These are phyloP conservation scores for Paraphoma chrysanthemicola DNA, from an alignment of 2,329 filamentous ascomycete species.

Conservation along the genomic window DNA sequence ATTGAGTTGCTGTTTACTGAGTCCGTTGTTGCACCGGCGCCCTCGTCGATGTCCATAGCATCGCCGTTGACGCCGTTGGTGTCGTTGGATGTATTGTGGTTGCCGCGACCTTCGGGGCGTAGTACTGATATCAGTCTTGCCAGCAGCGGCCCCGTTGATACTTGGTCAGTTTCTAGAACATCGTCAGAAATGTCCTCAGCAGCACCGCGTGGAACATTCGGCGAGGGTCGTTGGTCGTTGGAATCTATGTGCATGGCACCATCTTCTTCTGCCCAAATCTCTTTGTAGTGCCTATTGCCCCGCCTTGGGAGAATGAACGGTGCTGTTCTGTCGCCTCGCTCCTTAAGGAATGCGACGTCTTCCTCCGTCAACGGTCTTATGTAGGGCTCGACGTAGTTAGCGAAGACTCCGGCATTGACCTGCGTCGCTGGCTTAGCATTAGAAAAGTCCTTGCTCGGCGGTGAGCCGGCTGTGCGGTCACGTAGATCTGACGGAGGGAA, in stretches of 20 bases:
- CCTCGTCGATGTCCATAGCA: constrained; percentile 55
- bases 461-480: constrained; percentile 85
- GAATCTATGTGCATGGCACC: constrained; percentile 77
- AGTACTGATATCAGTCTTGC: constrained; percentile 81
- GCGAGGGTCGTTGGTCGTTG: constrained; percentile 70
- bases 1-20: constrained; percentile 47
- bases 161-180: constrained; percentile 83
- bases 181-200: constrained; percentile 89
- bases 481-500: constrained; percentile 83
- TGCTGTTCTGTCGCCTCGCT: constrained; percentile 80
- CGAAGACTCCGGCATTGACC: constrained; percentile 91
- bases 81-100: constrained; percentile 61
- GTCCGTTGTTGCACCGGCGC: constrained; percentile 40
- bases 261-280: constrained; percentile 95
- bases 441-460: constrained; percentile 94
- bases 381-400: constrained; percentile 90
- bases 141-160: constrained; percentile 87
- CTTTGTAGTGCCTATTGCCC: constrained; percentile 83
- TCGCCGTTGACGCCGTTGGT: constrained; percentile 61
- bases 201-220: constrained; percentile 82
- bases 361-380: constrained; percentile 91
- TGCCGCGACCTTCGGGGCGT: constrained; percentile 74
- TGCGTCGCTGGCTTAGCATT: constrained; percentile 92
- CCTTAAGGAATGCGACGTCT: constrained; percentile 89
- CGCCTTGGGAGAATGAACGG: constrained; percentile 88